Base-by-base conservation (phyloP, 2,329 filamentous ascomycete species). In the Sclerotinia borealis region DNA sequence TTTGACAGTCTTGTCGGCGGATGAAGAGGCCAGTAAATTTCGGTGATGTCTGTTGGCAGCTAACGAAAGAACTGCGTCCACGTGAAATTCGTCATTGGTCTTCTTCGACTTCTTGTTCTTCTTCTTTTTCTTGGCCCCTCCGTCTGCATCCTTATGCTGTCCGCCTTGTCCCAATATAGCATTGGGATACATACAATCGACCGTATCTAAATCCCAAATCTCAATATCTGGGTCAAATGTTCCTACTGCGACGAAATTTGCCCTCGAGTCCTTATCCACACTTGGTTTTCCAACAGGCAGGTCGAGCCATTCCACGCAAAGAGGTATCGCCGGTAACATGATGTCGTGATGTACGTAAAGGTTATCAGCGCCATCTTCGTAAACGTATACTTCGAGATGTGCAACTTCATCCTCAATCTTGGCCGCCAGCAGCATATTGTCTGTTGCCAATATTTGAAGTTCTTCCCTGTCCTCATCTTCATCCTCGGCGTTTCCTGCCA, bases 261-360 rank as follows among this genome's bases (percentile, higher is more conserved):
- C 95, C 56, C 82, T 84, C 29, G 85, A 81, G 67, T 90, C 85
- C 66, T 85, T 84, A 48, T 84, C 83, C 6, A 82, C 78, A 51
- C 76, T 79, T 13, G 81, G 77, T 75, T 92, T 91, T 68, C 90
- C 88, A 41, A 96, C 92, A n/a, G 92, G 89, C 63, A 96, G 83
- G 75, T 97, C 91, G 50, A 99, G 79, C 95, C 95, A 99, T 79
- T 99, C 95, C 47, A 98, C 84, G 73, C 92, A 95, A 8, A 99
- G 85, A 13, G 95, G 95, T 73, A 99, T 96, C 29, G 93, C 93
- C 37, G 95, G 95, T 63, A 99, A 84, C 93, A 99, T 98, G 72
- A 99, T 96, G 77, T 99, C 95, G 83, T 99, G 95, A 79, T 99
- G 95, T 29, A 99, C 93, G 76, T 99, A 99, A 66, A 99, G 87